Percentiles rank a stretch among this genome's conserved stretches.
Conservation (phyloP, 2,329 filamentous ascomycete genomes). For the Ophiostoma pallidulum region DNA sequence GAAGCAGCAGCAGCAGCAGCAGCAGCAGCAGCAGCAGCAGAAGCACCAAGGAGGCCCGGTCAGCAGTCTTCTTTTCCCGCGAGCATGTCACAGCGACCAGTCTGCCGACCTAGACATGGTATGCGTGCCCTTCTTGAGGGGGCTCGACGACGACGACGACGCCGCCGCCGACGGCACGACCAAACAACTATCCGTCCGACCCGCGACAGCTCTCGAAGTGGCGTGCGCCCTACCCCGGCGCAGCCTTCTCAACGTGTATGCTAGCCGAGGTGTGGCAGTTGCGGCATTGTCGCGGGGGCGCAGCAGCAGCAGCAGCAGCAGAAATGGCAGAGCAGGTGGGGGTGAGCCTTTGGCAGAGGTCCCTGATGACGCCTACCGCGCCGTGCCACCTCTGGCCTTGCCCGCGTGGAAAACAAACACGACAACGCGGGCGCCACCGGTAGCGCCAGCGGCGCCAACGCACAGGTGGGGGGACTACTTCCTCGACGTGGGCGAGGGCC, state of each 20-base stretch:
- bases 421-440: no score
- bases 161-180: not conserved
- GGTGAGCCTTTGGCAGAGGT: not conserved
- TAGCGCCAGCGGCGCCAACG: no score
- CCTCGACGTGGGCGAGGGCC: constrained; percentile 3
- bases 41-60: no score
- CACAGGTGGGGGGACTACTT: constrained; percentile 4
- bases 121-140: not conserved
- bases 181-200: not conserved
- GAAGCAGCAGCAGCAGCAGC: not conserved
- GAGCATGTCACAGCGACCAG: not conserved
- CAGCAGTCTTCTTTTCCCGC: not conserved
- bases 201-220: constrained; percentile 4
- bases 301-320: constrained; percentile 1
- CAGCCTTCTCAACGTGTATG: constrained; percentile 8
- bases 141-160: not conserved
- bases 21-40: not conserved
- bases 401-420: not conserved
- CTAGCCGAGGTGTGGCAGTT: constrained; percentile 6
- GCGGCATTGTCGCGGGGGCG: no score
- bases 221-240: not conserved
- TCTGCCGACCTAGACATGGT: no score
- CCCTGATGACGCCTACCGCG: not conserved
- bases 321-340: not conserved
- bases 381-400: not conserved